Evolutionary conservation across 2,329 filamentous ascomycete genomes (phyloP).

Genomic region (Exophiala phaeomuriformis): DNA sequence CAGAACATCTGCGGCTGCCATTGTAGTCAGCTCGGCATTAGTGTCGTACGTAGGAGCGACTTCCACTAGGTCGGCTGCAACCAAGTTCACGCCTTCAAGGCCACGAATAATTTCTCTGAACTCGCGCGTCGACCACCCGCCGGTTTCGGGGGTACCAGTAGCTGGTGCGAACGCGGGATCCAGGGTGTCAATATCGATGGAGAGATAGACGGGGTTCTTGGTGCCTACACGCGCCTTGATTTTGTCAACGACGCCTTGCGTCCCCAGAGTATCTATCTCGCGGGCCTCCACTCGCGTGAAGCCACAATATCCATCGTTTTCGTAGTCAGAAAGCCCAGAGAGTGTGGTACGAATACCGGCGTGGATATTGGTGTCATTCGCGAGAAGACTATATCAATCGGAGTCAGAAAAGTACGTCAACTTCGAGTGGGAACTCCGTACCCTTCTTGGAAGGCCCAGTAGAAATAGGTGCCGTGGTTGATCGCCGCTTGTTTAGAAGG

Average conservation of each 20-base stretch:
- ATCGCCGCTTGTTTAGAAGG: conserved; percentile 10
- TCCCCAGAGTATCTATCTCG: conserved; percentile 9
- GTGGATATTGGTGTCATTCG: conserved; percentile 3
- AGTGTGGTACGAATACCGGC: conserved; percentile 9
- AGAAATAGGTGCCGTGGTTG: conserved; percentile 12
- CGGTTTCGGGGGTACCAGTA: conserved; percentile 10
- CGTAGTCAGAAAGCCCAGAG: conserved; percentile 5
- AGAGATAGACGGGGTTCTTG: conserved; percentile 10
- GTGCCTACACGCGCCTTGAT: conserved; percentile 3
- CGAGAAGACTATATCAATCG: not conserved
- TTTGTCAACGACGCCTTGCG: conserved; percentile 11
- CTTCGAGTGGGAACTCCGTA: too few relatives aligned
- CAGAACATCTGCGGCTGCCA: conserved; percentile 13
- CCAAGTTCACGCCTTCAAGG: conserved; percentile 11
- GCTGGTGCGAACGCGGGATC: conserved; percentile 10
- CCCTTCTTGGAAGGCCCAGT: conserved; percentile 11
- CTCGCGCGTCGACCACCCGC: conserved; percentile 13
- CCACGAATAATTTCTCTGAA: conserved; percentile 13
- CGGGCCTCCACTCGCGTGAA: conserved; percentile 9
- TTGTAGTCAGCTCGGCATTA: conserved; percentile 11
- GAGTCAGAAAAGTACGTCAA: too few relatives aligned
- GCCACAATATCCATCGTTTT: conserved; percentile 4
- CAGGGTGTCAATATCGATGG: conserved; percentile 10
- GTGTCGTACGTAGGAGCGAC: conserved; percentile 5
- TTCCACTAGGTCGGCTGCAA: conserved; percentile 16